Conservation (phyloP, 306 rosid species). For the Bauhinia variegata region DNA sequence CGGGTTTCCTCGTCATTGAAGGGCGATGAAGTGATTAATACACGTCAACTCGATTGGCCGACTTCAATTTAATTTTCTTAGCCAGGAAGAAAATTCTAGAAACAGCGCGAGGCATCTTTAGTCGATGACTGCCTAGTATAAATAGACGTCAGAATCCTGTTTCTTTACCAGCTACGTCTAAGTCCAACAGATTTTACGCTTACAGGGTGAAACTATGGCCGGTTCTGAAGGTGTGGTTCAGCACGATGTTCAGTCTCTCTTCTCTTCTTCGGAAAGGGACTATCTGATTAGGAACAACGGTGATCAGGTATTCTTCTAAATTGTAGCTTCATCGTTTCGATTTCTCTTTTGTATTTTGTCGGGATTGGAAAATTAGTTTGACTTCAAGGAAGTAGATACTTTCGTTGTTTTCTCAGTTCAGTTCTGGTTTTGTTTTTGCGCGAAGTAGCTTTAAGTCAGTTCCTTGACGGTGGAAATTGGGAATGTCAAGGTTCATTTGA, state of each 20-base stretch:
- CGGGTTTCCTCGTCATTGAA: too few relatives aligned
- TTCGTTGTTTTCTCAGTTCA: neutral
- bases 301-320: conserved; percentile 55
- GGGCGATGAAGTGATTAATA: too few relatives aligned
- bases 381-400: neutral
- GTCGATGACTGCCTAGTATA: too few relatives aligned
- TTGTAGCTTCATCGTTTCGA: neutral
- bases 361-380: neutral
- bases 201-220: conserved; percentile 36
- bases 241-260: conserved; percentile 47
- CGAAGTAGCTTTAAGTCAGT: neutral
- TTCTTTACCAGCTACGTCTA: neutral
- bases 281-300: conserved; percentile 62
- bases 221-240: conserved; percentile 13
- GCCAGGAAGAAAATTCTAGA: neutral
- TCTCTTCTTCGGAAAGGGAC: conserved; percentile 60
- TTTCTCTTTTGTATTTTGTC: neutral
- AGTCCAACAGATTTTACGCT: too few relatives aligned
- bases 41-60: too few relatives aligned
- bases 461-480: neutral
- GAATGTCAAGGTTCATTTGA: neutral
- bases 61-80: neutral
- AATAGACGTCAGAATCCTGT: neutral
- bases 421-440: neutral
- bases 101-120: too few relatives aligned